phyloP scores from a whole-genome alignment of 1,284 basidiomycete genomes.

The Bondarzewia mesenterica region DNA sequence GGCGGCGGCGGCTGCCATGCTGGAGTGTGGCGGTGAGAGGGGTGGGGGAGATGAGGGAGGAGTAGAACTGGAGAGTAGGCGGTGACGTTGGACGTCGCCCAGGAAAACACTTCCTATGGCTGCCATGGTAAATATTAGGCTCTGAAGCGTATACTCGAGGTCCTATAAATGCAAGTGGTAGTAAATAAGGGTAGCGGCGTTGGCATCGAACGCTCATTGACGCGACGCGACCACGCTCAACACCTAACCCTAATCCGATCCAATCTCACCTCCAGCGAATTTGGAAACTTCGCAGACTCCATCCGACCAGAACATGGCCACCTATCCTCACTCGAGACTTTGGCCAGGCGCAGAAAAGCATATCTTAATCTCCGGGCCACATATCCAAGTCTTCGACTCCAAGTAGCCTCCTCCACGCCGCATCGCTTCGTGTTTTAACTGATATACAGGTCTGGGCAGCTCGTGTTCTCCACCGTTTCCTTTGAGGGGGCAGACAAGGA shows the following conservation, averaged over 20 bases:
- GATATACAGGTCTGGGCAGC: slow-evolving; percentile 40
- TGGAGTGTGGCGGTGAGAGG: slow-evolving; percentile 23
- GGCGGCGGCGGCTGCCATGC: slow-evolving; percentile 10
- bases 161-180: too few species aligned
- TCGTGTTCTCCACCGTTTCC: slow-evolving; percentile 38
- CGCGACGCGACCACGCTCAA: too few species aligned
- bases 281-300: too few species aligned
- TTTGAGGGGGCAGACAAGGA: slow-evolving; percentile 25
- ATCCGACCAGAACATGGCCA: slow-evolving; percentile 8
- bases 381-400: slow-evolving; percentile 49
- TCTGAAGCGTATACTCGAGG: too few species aligned
- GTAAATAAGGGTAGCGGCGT: too few species aligned
- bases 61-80: slow-evolving; percentile 46
- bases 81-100: slow-evolving; percentile 58
- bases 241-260: too few species aligned
- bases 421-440: slow-evolving; percentile 7
- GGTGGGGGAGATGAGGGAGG: slow-evolving; percentile 58
- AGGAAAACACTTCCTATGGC: slow-evolving; percentile 63
- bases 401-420: slow-evolving; percentile 27
- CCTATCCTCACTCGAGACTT: slow-evolving; percentile 39
- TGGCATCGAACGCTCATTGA: too few species aligned
- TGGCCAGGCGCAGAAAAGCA: slow-evolving; percentile 28
- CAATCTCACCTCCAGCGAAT: too few species aligned
- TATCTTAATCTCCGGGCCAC: slow-evolving; percentile 46
- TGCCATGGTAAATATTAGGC: too few species aligned